Evolutionary conservation across 106 monocot species (phyloP), one percentile per base, ranked within the genome.

Genomic region (Dendrobium nobile): DNA sequence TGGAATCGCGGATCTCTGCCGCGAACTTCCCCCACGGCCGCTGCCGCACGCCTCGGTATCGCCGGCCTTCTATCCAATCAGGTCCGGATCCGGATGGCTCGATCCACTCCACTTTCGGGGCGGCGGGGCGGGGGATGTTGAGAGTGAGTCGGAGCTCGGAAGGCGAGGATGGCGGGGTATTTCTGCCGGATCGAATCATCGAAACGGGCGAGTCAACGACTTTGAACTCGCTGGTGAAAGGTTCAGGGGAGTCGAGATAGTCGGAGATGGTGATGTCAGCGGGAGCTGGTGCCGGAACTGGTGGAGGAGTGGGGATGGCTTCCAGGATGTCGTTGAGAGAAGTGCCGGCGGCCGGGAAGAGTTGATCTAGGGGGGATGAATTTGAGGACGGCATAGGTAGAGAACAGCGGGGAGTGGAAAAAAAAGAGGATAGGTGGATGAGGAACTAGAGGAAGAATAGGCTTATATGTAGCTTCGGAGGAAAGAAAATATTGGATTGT

Each of bases 21-120:
- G 84, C 94, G 81, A 78, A 94, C 79, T 91, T 94, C 61, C 94
- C 94, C 94, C 94, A 91, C 24, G 89, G 94, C 77, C 84, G 78
- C 75, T 84, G 85, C 80, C 94, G 79, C 43, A 94, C 94, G 0
- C 94, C 94, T 8, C 94, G 81, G 82, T 91, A 91, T 64, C 73
- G 58, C 59, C 82, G 74, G 3, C n/a, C 33, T 24, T 75, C 74
- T 1, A 22, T 5, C 44, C 41, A 75, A 17, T 20, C 74, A 2
- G 51, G 13, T 51, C 74, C 43, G 41, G 20, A 16, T 4, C 1
- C 17, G 74, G 44, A 44, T 44, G 19, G 18, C 1, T 75, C 74
- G 43, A 73, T 11, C 73, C 73, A 75, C 74, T 43, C 43, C 20
- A 75, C 43, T 18, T 43, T 44, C 28, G 41, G 74, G 43, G 4